Percentiles rank a stretch among this genome's conserved stretches.
Evolutionary conservation across 768 basidiomycete genomes (phyloP).

Genomic region (Pholiota conissans): DNA sequence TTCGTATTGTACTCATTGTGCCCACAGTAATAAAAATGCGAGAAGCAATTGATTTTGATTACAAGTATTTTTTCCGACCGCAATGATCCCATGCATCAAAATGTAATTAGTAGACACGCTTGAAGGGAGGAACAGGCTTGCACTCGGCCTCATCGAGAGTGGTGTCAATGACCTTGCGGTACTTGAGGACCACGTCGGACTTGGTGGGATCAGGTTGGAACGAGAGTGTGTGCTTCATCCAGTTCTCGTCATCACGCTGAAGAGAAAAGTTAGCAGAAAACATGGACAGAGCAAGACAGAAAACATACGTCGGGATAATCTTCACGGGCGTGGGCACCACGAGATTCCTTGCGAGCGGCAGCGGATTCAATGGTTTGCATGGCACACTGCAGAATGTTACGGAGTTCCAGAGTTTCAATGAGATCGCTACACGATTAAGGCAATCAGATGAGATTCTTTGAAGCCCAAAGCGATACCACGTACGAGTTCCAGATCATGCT

Average conservation of each 20-base stretch:
- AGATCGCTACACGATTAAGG: slow-evolving; percentile 66
- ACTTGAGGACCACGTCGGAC: slow-evolving; percentile 87
- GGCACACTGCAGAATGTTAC: slow-evolving; percentile 94
- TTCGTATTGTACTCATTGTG: slow-evolving; percentile 4
- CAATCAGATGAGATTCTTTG: background rate
- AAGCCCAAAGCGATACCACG: slow-evolving; percentile 24
- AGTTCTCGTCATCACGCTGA: slow-evolving; percentile 87
- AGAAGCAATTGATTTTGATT: slow-evolving; percentile 16
- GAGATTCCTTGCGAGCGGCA: slow-evolving; percentile 93
- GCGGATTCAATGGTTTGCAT: slow-evolving; percentile 94
- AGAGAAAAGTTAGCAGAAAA: slow-evolving; percentile 1
- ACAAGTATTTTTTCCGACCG: background rate
- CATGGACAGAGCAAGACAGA: background rate
- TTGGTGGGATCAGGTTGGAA: slow-evolving; percentile 78
- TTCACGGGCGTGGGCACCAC: slow-evolving; percentile 98
- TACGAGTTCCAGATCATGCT: slow-evolving; percentile 99
- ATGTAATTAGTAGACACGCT: slow-evolving; percentile 78
- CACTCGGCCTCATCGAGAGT: slow-evolving; percentile 97
- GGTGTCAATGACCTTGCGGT: slow-evolving; percentile 79
- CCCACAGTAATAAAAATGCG: slow-evolving; percentile 2
- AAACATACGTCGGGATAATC: slow-evolving; percentile 88
- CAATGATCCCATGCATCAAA: slow-evolving; percentile 4
- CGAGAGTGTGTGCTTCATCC: slow-evolving; percentile 97
- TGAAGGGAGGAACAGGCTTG: slow-evolving; percentile 96
- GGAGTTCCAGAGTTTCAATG: slow-evolving; percentile 94